Base-by-base conservation (phyloP, 805 yeast species). In the Wickerhamomyces tratensis region DNA sequence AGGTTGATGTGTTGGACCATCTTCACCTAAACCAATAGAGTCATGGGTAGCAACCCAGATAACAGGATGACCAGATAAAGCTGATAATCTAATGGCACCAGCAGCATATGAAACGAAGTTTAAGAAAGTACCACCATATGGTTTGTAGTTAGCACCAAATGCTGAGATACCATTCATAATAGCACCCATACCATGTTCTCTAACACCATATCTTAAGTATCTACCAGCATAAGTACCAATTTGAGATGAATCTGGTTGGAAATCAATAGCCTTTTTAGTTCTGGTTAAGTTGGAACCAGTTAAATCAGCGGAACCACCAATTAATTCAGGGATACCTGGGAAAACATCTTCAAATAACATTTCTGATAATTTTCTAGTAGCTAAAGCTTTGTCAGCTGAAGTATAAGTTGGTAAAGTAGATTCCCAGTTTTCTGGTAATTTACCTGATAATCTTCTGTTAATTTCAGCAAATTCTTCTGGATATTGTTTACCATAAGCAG, bases 181-280 rank as follows among this genome's bases (percentile, higher is more conserved):
- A 51, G 97, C 96, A 71, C 96, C 96, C 97, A 91, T 88, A 67
- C 86, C 97, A 70, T 93, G 98, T 76, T 91, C 98, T 71, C 98
- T 84, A 52, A 91, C 96, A 81, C 98, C 98, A 66, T 82, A 91
- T 72, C 97, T 83, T 68, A 91, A 74, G 74, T 91, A 91, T 64
- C 96, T 82, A 63, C 98, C 98, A 45, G 79, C 50, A 74, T 82
- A 89, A 60, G 79, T 79, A 67, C 98, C 98, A 53, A 86, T 70
- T 39, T 79, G 79, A 46, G 87, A 68, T 43, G 77, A 59, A 43
- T 87, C 86, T 43, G 93, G 86, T 77, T 93, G 96, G 89, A 89
- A 91, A 68, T 89, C 96, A 52, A 76, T 77, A 48, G 94, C 86
- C 49, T 70, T 81, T 57, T 75, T 64, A 74, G 91, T 78, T 75